These are phyloP conservation scores for Kuraishia ogatae DNA, from an alignment of 805 yeast species.

Conservation along the genomic window DNA sequence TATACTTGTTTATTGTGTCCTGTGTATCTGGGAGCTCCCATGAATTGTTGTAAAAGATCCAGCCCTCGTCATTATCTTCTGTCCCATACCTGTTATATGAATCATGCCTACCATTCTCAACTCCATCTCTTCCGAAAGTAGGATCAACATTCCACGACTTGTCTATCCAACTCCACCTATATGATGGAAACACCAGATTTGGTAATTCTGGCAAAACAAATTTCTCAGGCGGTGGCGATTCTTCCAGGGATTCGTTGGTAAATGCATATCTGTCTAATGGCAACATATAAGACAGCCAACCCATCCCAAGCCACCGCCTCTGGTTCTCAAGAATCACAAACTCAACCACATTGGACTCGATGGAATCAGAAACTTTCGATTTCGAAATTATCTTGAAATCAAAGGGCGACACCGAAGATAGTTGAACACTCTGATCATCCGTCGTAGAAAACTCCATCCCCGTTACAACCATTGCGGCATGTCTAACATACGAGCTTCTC, in stretches of 20 bases:
- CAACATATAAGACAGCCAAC: slow-evolving; percentile 42
- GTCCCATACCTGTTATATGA: neutral
- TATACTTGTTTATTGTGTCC: slow-evolving; percentile 42
- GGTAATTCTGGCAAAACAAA: slow-evolving; percentile 35
- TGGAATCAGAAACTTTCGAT: slow-evolving; percentile 1
- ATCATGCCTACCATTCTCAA: neutral
- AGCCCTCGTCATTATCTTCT: slow-evolving; percentile 28
- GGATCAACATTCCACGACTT: slow-evolving; percentile 38
- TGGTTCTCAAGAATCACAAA: slow-evolving; percentile 49
- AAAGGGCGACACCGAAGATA: neutral
- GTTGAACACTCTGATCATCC: neutral
- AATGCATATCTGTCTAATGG: slow-evolving; percentile 45
- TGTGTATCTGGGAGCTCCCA: slow-evolving; percentile 33
- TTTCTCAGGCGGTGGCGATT: slow-evolving; percentile 19
- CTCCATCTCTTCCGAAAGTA: slow-evolving; percentile 14
- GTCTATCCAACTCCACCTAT: slow-evolving; percentile 53
- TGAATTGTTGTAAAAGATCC: slow-evolving; percentile 44
- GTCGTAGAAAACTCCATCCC: slow-evolving; percentile 23
- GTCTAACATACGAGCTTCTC: slow-evolving; percentile 37
- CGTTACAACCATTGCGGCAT: slow-evolving; percentile 28
- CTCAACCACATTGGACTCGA: slow-evolving; percentile 34
- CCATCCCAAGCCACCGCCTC: slow-evolving; percentile 54
- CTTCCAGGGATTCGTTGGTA: slow-evolving; percentile 30
- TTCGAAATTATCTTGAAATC: slow-evolving; percentile 6
- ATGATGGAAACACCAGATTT: slow-evolving; percentile 18